Evolutionary conservation across 2,329 filamentous ascomycete species (phyloP), one percentile per base, ranked within the genome.

Genomic region (Gliomastix tumulicola): DNA sequence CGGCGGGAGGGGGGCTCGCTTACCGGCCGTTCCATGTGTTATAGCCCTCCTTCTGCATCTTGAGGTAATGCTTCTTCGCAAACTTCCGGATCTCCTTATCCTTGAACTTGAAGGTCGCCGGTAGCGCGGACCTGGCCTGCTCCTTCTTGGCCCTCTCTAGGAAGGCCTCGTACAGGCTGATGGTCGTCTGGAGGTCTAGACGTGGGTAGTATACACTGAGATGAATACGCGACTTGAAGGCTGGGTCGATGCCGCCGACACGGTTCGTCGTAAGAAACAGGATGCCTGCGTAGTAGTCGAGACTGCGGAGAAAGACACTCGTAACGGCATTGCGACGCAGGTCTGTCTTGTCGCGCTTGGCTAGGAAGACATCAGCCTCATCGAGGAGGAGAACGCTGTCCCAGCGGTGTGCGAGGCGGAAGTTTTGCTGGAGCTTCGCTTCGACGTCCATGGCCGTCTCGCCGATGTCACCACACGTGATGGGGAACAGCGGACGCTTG

Each of bases 341-440:
- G 45, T 71, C 65, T 21, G 48, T 53, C 15, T 57, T 48, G 4
- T 55, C 54, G 3, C 75, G 69, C 36, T 65, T 53, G 50, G 77
- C 71, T 8, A 80, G 66, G 51, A 75, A 79, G 15, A 78, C 71
- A 38, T 79, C 76, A 4, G 71, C 72, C 51, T 80, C 74, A 47
- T 79, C 74, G 4, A 79, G 59, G 4, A 78, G 60, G 6, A 76
- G 61, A 5, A 76, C 60, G 27, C 64, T 71, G n/a, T 61, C 64
- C 53, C 66, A 74, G 8, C 62, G 64, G 49, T 66, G 65, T 27
- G 58, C 70, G 4, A 74, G 59, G 27, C 63, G 49, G 7, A 74
- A 57, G 51, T 69, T 69, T 51, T 68, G 66, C 36, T 60, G 56
- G 11, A 70, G 62, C 38, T 62, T 61, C 18, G 50, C 42, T 48